Conservation (phyloP, 2,329 filamentous ascomycete species). For the Aureobasidium vineae region DNA sequence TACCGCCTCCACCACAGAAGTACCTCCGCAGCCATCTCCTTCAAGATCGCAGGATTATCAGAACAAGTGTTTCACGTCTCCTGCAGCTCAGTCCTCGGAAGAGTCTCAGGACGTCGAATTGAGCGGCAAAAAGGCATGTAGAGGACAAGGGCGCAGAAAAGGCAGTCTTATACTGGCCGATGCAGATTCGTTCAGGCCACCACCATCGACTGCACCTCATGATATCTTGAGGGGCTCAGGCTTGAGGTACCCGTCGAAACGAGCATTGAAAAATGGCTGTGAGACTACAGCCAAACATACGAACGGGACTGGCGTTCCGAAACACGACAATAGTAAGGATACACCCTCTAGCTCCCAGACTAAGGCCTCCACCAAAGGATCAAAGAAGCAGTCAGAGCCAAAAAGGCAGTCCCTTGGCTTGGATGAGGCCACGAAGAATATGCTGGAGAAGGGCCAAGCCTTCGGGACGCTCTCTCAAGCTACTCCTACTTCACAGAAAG, state of each 20-base stretch:
- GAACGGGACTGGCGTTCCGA: background rate
- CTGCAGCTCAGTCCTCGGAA: background rate
- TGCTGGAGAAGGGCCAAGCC: conserved; percentile 14
- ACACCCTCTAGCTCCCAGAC: background rate
- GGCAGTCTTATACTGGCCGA: conserved; percentile 4
- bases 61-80: background rate
- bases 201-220: conserved; percentile 9
- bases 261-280: background rate
- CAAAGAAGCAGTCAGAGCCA: background rate
- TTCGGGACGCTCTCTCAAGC: background rate
- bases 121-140: background rate
- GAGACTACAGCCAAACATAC: background rate
- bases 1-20: background rate
- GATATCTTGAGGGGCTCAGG: background rate
- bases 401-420: background rate
- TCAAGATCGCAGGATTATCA: background rate
- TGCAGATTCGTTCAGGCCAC: conserved; percentile 1
- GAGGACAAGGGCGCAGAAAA: background rate
- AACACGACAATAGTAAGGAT: background rate
- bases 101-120: background rate
- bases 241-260: background rate
- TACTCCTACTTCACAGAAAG: background rate
- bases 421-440: background rate
- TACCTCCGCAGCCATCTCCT: background rate
- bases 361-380: background rate